Evolutionary conservation across 768 basidiomycete genomes (phyloP).

Genomic region (Boletales sp.): DNA sequence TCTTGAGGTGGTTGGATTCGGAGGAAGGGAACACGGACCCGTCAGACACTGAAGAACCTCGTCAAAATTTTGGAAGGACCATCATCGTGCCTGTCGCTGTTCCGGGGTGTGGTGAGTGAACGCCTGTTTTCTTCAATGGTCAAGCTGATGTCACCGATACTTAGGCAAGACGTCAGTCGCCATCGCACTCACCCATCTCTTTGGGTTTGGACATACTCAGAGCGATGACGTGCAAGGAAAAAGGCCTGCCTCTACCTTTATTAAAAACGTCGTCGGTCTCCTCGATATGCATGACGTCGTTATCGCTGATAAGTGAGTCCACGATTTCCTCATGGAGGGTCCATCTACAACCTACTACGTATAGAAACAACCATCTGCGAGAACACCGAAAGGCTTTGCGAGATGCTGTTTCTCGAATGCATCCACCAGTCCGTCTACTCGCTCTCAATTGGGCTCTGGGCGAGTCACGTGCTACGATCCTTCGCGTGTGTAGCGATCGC

Average conservation of each 20-base stretch:
- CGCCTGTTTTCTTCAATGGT: background rate
- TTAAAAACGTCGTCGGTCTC: conserved; percentile 65
- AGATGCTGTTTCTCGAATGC: conserved; percentile 41
- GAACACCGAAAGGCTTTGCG: conserved; percentile 77
- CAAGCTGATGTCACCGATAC: too few species aligned
- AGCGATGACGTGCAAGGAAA: conserved; percentile 85
- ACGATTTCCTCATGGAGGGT: background rate
- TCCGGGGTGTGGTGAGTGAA: conserved; percentile 80
- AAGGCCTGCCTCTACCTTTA: conserved; percentile 65
- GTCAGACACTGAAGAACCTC: conserved; percentile 23
- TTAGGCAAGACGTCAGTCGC: conserved; percentile 86
- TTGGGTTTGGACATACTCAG: conserved; percentile 88
- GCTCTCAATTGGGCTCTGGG: conserved; percentile 76
- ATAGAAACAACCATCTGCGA: conserved; percentile 84
- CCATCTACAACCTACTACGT: background rate
- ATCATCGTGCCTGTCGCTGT: conserved; percentile 86
- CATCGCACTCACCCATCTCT: conserved; percentile 74
- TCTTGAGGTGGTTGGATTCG: conserved; percentile 62
- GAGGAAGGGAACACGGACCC: conserved; percentile 41
- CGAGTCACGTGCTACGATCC: conserved; percentile 54
- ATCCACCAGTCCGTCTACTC: conserved; percentile 66
- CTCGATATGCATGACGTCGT: conserved; percentile 71
- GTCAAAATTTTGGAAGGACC: conserved; percentile 57
- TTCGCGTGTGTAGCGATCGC: conserved; percentile 76
- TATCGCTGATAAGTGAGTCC: conserved; percentile 83